phyloP scores from a whole-genome alignment of 495 filamentous ascomycete species.

The Ramalina peruviana region DNA sequence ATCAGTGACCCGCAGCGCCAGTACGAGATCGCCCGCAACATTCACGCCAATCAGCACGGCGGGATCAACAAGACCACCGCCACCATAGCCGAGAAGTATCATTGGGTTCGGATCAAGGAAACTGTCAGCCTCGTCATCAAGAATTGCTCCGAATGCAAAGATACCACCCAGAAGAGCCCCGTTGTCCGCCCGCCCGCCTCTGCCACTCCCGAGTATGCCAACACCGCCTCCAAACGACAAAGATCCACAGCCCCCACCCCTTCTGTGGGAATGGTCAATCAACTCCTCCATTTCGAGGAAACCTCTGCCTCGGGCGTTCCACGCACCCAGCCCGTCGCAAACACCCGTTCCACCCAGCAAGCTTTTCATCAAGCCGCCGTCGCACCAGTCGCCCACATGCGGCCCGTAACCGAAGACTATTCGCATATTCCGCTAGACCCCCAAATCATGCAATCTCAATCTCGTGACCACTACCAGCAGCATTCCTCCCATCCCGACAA shows the following conservation, averaged over 20 bases:
- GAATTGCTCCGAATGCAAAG: constrained; percentile 84
- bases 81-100: constrained; percentile 82
- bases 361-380: not conserved
- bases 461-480: not conserved
- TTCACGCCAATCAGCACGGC: constrained; percentile 68
- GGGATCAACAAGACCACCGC: constrained; percentile 98
- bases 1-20: constrained; percentile 82
- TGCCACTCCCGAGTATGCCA: not conserved
- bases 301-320: not conserved
- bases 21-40: constrained; percentile 69
- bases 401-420: constrained; percentile 6
- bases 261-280: constrained; percentile 8
- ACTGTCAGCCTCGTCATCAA: constrained; percentile 90
- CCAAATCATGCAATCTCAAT: constrained; percentile 10
- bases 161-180: constrained; percentile 45
- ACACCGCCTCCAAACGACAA: not conserved
- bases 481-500: not conserved
- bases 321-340: not conserved
- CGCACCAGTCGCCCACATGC: constrained; percentile 9
- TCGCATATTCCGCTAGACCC: constrained; percentile 13
- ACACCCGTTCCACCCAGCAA: not conserved
- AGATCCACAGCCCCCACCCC: not conserved
- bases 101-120: constrained; percentile 99
- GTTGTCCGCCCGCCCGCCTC: constrained; percentile 2
- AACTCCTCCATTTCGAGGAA: constrained; percentile 13